A percentile compares a stretch with the other conserved stretches of the same genome.
Conservation (phyloP, 2,329 filamentous ascomycete genomes). For the Aspergillus glaucus region DNA sequence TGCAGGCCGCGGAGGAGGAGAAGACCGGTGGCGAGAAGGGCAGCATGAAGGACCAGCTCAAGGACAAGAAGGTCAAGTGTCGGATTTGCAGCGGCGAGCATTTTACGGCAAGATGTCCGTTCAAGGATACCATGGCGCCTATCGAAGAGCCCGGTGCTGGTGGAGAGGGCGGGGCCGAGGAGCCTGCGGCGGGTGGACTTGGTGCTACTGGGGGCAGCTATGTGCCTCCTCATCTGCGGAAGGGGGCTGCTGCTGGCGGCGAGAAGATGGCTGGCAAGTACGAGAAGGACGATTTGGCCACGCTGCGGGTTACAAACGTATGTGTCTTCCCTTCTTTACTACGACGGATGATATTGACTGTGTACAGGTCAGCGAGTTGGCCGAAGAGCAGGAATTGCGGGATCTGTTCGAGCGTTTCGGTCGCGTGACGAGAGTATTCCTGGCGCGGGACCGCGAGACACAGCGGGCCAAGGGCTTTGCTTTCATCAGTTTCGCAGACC, state of each 20-base stretch:
- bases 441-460: constrained; percentile 96
- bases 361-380: constrained; percentile 81
- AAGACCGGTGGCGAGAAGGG: constrained; percentile 51
- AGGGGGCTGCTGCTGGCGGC: constrained; percentile 52
- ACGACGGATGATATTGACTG: background rate
- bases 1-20: constrained; percentile 67
- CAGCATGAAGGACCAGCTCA: constrained; percentile 63
- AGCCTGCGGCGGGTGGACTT: constrained; percentile 46
- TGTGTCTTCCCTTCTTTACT: constrained; percentile 35
- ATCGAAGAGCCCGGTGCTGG: constrained; percentile 39
- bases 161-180: constrained; percentile 41
- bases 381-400: constrained; percentile 89
- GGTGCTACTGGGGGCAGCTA: constrained; percentile 73
- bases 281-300: constrained; percentile 94
- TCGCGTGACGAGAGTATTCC: constrained; percentile 91
- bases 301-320: constrained; percentile 95
- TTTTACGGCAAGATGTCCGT: constrained; percentile 97
- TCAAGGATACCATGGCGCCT: constrained; percentile 98
- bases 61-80: constrained; percentile 99
- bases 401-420: constrained; percentile 98
- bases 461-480: constrained; percentile 96
- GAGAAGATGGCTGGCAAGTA: constrained; percentile 91
- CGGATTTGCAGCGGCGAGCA: constrained; percentile 98
- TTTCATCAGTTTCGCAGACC: constrained; percentile 94
- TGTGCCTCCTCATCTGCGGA: constrained; percentile 87